A percentile compares a stretch with the other conserved stretches of the same genome.
These are phyloP conservation scores for Voacanga thouarsii DNA, from an alignment of 257 asterid genomes.

Conservation along the genomic window DNA sequence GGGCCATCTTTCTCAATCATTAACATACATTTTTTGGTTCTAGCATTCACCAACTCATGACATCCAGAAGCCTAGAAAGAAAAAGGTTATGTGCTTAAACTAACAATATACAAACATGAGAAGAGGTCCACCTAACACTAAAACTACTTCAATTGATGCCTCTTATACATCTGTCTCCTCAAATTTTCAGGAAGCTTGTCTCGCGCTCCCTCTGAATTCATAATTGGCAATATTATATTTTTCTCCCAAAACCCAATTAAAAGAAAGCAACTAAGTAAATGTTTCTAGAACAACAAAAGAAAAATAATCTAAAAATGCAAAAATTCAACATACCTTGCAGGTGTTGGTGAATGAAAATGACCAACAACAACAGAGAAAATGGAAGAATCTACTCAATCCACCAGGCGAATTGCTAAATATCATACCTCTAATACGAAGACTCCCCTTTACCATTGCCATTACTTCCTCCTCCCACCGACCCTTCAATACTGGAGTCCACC, in stretches of 20 bases:
- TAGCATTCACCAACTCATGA: too few relatives aligned
- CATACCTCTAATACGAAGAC: conserved; percentile 65
- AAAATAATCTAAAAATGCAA: background rate
- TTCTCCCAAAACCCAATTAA: background rate
- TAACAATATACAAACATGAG: too few relatives aligned
- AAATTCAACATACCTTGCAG: conserved; percentile 61
- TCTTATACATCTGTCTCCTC: too few relatives aligned
- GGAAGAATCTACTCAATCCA: conserved; percentile 94
- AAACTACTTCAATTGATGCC: too few relatives aligned
- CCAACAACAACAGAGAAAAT: conserved; percentile 68
- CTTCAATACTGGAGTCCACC: too few relatives aligned
- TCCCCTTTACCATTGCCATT: conserved; percentile 25
- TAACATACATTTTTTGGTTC: too few relatives aligned
- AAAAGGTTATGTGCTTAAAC: too few relatives aligned
- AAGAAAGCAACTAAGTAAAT: conserved; percentile 6
- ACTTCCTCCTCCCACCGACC: conserved; percentile 8
- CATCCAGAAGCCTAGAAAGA: too few relatives aligned
- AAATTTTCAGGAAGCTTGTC: background rate
- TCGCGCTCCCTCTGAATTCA: background rate
- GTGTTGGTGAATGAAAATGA: conserved; percentile 90
- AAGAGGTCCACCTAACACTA: too few relatives aligned
- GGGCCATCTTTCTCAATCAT: too few relatives aligned
- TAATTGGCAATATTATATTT: background rate
- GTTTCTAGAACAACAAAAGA: too few relatives aligned
- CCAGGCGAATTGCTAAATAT: conserved; percentile 76